Conservation (phyloP, 768 basidiomycete species). For the Lenzites betulinus region DNA sequence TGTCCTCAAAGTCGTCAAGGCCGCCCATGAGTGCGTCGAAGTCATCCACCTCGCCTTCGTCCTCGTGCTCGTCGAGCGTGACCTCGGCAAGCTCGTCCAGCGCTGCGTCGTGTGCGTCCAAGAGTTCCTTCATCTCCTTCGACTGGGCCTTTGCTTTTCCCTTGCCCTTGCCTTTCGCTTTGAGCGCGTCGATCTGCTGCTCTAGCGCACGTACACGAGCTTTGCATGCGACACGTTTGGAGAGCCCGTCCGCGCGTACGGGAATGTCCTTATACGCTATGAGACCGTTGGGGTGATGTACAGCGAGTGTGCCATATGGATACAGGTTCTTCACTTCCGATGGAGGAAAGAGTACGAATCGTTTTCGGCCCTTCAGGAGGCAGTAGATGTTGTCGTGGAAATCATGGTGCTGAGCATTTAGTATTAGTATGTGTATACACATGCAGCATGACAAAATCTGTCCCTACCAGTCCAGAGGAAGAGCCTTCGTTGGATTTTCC, state of each 20-base stretch:
- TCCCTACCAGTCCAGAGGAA: conserved; percentile 33
- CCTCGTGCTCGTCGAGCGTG: conserved; percentile 24
- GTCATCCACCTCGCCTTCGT: conserved; percentile 30
- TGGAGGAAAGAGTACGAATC: conserved; percentile 36
- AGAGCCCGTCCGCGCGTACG: conserved; percentile 32
- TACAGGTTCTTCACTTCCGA: conserved; percentile 27
- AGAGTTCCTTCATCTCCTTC: conserved; percentile 24
- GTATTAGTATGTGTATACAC: background rate
- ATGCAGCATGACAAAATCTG: background rate
- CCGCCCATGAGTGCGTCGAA: conserved; percentile 31
- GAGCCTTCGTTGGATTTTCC: conserved; percentile 32
- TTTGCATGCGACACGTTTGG: conserved; percentile 24
- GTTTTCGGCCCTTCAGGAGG: conserved; percentile 32
- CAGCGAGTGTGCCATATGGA: conserved; percentile 29
- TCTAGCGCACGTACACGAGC: conserved; percentile 30
- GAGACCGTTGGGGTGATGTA: conserved; percentile 31
- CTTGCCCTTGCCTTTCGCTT: conserved; percentile 20
- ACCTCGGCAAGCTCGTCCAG: conserved; percentile 28
- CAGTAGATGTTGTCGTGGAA: conserved; percentile 38
- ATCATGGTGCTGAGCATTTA: conserved; percentile 30
- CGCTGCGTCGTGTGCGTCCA: conserved; percentile 26
- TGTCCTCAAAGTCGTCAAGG: conserved; percentile 18
- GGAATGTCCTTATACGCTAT: conserved; percentile 31
- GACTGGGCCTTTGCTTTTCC: conserved; percentile 21
- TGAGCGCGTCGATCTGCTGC: conserved; percentile 23